Evolutionary conservation across 2,329 filamentous ascomycete species (phyloP), one percentile per base, ranked within the genome.

Genomic region (Venturiaceae sp.): DNA sequence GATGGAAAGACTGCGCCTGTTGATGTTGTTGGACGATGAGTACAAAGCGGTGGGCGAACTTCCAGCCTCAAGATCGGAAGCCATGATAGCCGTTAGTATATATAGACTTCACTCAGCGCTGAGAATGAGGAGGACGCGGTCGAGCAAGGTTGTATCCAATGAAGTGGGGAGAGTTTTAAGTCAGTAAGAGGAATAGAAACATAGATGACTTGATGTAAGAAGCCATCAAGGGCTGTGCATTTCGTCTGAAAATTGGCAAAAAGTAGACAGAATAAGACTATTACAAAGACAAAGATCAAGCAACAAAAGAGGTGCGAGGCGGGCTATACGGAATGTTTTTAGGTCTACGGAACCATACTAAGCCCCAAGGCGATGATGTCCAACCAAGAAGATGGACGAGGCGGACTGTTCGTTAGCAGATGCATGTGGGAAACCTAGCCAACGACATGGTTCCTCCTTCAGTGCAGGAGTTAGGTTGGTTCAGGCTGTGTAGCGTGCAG

Each of bases 1-100:
- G 65, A 81, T 86, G 59, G 85, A 88, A 70, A 77, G 78, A 21
- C 69, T 86, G 58, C 80, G 80, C 34, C 60, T 58, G 26, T 55
- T 59, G 44, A 64, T 14, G 23, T 58, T 58, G 34, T 32, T 41
- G 11, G 32, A 28, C 8, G 44, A 19, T 13, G 39, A 41, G 16
- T n/a, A 11, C 8, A 9, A 4, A 23, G 53, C 28, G 26, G 57
- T 34, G 16, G 44, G 57, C 44, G 44, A 50, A 34, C 16, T 34
- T 26, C 30, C 34, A n/a, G 30, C 21, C 6, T 34, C 30, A 37
- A 7, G 19, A 23, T 53, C 32, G 4, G 30, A 53, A 28, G 52
- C 52, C 52, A 53, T 53, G 13, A 1, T 37, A 14, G 2, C 19
- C 21, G 50, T 34, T 30, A 23, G 14, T 36, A 53, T 28, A 47